Evolutionary conservation across 257 asterid species (phyloP).

Genomic region (Rhazya stricta): DNA sequence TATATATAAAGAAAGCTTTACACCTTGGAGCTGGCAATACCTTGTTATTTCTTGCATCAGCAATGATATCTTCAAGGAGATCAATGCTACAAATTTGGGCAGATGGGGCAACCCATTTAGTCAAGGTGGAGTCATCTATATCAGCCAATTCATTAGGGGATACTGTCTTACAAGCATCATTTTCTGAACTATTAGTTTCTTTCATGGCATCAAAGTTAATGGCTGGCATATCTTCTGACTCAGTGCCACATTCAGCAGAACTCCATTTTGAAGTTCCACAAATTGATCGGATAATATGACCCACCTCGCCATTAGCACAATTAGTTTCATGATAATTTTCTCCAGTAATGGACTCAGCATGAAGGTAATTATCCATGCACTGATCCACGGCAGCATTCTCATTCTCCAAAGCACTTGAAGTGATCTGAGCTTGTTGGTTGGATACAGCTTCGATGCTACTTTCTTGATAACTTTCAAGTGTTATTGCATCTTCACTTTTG

Average conservation of each 20-base stretch:
- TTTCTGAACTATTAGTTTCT: slow-evolving; percentile 21
- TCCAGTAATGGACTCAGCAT: slow-evolving; percentile 6
- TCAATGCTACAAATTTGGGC: slow-evolving; percentile 42
- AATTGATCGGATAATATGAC: neutral
- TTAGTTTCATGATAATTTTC: neutral
- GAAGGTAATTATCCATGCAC: slow-evolving; percentile 9
- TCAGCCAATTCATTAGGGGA: slow-evolving; percentile 17
- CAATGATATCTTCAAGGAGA: slow-evolving; percentile 57
- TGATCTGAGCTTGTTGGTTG: slow-evolving; percentile 19
- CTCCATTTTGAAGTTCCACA: slow-evolving; percentile 17
- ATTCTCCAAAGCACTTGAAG: slow-evolving; percentile 17
- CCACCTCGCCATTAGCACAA: slow-evolving; percentile 16
- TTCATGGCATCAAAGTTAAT: slow-evolving; percentile 26
- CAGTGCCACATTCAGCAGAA: slow-evolving; percentile 27
- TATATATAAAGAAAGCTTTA: neutral
- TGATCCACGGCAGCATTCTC: slow-evolving; percentile 12
- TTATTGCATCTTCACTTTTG: slow-evolving; percentile 24
- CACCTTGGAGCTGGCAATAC: slow-evolving; percentile 23
- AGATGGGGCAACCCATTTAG: slow-evolving; percentile 39
- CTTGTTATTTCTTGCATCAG: slow-evolving; percentile 70
- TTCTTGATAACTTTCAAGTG: slow-evolving; percentile 19
- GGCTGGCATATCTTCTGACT: slow-evolving; percentile 29
- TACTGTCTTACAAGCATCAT: slow-evolving; percentile 25
- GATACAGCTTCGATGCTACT: slow-evolving; percentile 15
- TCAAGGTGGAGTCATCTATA: slow-evolving; percentile 29